Evolutionary conservation across 257 asterid species (phyloP), one percentile per base, ranked within the genome.

Genomic region (Solanum bukasovii): DNA sequence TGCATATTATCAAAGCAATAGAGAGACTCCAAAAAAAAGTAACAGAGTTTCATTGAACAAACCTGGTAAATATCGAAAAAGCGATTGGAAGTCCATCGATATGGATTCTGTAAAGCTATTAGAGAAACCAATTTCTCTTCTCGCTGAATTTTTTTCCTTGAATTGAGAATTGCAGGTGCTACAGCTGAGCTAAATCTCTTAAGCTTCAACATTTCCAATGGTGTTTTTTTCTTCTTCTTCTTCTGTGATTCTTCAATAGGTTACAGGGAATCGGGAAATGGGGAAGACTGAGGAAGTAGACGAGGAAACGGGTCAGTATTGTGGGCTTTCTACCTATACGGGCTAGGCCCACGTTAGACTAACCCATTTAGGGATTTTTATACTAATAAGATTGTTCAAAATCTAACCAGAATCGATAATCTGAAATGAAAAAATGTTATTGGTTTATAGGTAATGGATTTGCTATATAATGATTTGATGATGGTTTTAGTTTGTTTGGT

Each of bases 11-110:
- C 5, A 18, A 3, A 56, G 25, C n/a, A 56, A 56, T 56, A 56
- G 4, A 56, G 65, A 56, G 65, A 56, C n/a, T 20, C 25, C 25
- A 20, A 20, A 56, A 63, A 13, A 12, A 49, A 49, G 8, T 49
- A 49, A 20, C 16, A 9, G 3, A 40, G 5, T 5, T 23, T 59
- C 7, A 35, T 18, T 31, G 25, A 72, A 90, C 89, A 1, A 87
- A 95, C 99, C 99, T 97, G 97, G 79, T 92, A 92, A 90, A 97
- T 87, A 89, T 95, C 98, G 37, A 94, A 92, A 89, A 92, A 97
- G 88, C 99, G 99, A 44, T 67, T 88, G 82, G 97, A 92, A 59
- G 90, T 92, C 96, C 93, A 91, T 88, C 87, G 96, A 27, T 89
- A 92, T 65, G 98, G 98, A 90, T 77, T 88, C 61, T 37, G 88